Percentiles rank a stretch among this genome's conserved stretches.
These are phyloP conservation scores for Gracilaria caudata DNA, from an alignment of 23 red algal species.

Conservation along the genomic window DNA sequence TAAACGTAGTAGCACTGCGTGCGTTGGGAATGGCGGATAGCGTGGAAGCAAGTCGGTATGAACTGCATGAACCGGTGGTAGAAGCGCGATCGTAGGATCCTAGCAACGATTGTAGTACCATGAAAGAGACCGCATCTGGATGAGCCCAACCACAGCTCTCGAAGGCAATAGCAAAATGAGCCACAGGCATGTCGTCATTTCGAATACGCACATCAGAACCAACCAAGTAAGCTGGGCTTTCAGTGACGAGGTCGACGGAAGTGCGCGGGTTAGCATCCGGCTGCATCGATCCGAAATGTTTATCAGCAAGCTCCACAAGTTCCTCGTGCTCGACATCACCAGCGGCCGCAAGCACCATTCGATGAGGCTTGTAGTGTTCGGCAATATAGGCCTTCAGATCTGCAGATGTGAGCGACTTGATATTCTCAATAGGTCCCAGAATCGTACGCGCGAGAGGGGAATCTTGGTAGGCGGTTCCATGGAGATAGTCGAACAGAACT, in stretches of 20 bases:
- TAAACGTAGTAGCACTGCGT: slow-evolving; percentile 80
- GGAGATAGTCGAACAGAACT: slow-evolving; percentile 97
- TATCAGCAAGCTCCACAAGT: slow-evolving; percentile 80
- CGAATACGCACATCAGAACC: slow-evolving; percentile 96
- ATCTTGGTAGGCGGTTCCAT: slow-evolving; percentile 92
- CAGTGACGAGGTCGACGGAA: slow-evolving; percentile 74
- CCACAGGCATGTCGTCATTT: slow-evolving; percentile 85
- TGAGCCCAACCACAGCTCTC: slow-evolving; percentile 98
- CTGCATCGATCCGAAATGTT: slow-evolving; percentile 87
- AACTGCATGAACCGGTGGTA: slow-evolving; percentile 61
- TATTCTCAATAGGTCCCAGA: slow-evolving; percentile 91
- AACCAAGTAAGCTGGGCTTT: slow-evolving; percentile 88
- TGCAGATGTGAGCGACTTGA: slow-evolving; percentile 80
- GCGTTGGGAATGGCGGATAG: slow-evolving; percentile 61
- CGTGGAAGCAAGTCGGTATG: slow-evolving; percentile 64
- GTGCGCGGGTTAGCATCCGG: slow-evolving; percentile 49
- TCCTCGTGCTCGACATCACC: slow-evolving; percentile 88
- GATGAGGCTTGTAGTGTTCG: slow-evolving; percentile 95
- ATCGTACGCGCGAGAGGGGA: slow-evolving; percentile 92
- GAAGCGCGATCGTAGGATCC: slow-evolving; percentile 86
- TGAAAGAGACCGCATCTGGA: slow-evolving; percentile 94
- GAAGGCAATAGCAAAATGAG: slow-evolving; percentile 98
- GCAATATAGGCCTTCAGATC: slow-evolving; percentile 87
- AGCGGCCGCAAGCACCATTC: slow-evolving; percentile 96
- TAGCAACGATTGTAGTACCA: slow-evolving; percentile 95